Evolutionary conservation across 306 rosid genomes (phyloP), one percentile per base, ranked within the genome.

Genomic region (Hippophae tibetana): DNA sequence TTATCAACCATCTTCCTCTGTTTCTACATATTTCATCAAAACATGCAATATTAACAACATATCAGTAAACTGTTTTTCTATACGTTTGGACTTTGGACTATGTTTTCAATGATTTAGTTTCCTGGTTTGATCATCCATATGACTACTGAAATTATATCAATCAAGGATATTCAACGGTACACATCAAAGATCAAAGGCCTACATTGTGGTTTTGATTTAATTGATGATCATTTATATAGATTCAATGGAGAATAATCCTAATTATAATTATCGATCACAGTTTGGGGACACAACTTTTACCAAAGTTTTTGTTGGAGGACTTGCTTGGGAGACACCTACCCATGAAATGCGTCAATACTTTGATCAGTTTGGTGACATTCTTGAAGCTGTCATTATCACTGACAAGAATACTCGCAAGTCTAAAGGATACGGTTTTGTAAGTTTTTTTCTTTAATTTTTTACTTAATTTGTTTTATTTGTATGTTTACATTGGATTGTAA

Each of bases 391-490:
- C 46, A 70, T 77, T 26, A 72, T 77, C 68, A 38, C 56, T 6
- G 78, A 72, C 53, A 72, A 64, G 52, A 68, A 49, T 57, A 72
- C 78, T 6, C 68, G 56, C 5, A 69, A 65, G 56, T 77, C 81
- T 13, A 77, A 77, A 10, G 81, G 78, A 56, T 77, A 77, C 45
- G 78, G 78, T 38, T 77, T 77, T 25, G 74, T 77, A 56, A 64
- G 79, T 69, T 43, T 23, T 54, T 7, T 25, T 31, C 12, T 14
- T 47, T 14, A 38, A 48, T 48, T 46, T 12, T 45, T 5, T 60
- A n/a, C 60, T 9, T 18, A 27, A 18, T 10, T 48, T 12, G 12
- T 5, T 14, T 49, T 12, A 8, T 5, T 47, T 8, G 23, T 7
- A 13, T 7, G 9, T 3, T 43, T 8, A 7, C 5, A 3, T 53